A percentile compares a stretch with the other conserved stretches of the same genome.
These are phyloP conservation scores for Pseudogymnoascus destructans DNA, from an alignment of 2,329 filamentous ascomycete genomes.

Conservation along the genomic window DNA sequence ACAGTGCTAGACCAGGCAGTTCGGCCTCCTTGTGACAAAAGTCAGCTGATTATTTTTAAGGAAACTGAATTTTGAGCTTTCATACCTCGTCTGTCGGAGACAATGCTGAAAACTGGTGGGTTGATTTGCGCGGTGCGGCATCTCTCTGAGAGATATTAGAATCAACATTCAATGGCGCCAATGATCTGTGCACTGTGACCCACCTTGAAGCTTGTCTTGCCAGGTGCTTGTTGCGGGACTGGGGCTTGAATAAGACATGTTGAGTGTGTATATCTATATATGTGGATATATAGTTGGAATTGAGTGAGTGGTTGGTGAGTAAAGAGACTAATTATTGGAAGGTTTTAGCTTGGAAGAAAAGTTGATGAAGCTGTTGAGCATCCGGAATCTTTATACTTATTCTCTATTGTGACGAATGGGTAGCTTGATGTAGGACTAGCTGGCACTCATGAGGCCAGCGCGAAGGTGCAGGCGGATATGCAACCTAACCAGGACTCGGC, in stretches of 20 bases:
- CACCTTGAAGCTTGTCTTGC: conserved; percentile 30
- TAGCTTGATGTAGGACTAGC: conserved; percentile 2
- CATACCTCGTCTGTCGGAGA: conserved; percentile 63
- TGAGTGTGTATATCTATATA: conserved; percentile 4
- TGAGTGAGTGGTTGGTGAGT: neutral
- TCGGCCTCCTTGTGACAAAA: conserved; percentile 51
- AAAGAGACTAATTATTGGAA: neutral
- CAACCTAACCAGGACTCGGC: conserved; percentile 8
- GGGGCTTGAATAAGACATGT: conserved; percentile 24
- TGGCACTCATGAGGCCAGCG: conserved; percentile 8
- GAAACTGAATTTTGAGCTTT: conserved; percentile 9
- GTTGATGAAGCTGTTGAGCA: conserved; percentile 2
- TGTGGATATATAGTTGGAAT: neutral
- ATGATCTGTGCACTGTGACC: conserved; percentile 20
- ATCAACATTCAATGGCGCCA: conserved; percentile 17
- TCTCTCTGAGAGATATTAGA: conserved; percentile 33
- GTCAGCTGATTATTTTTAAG: conserved; percentile 13
- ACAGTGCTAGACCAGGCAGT: conserved; percentile 84
- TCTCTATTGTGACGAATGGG: neutral
- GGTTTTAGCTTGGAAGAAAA: neutral
- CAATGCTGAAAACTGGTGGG: conserved; percentile 52
- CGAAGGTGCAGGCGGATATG: conserved; percentile 8
- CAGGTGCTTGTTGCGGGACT: conserved; percentile 22
- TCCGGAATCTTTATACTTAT: conserved; percentile 7
- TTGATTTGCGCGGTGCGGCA: conserved; percentile 42